Evolutionary conservation across 192 early-diverging fungal genomes (phyloP), one percentile per base, ranked within the genome.

Genomic region (Spinellus fusiger): DNA sequence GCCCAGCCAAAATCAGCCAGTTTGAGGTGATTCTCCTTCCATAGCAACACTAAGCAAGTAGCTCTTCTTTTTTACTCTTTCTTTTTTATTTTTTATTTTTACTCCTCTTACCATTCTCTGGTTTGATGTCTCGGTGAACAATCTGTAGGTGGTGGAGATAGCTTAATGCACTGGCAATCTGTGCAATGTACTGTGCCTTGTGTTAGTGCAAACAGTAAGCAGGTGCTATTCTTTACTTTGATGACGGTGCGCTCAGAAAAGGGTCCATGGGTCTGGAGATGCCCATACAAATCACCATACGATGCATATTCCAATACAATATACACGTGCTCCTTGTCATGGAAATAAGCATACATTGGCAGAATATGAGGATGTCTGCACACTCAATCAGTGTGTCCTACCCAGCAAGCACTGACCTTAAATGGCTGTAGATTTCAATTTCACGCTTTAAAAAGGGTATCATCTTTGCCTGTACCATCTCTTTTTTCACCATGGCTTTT

Each of bases 1-100:
- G 90, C 87, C 95, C 95, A 98, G 3, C 95, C 95, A 80, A 96
- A 98, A 77, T 98, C 95, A 9, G 87, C 89, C 54, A 98, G 90
- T 62, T 96, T 95, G 31, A 98, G 77, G 52, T 89, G 84, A 12
- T 92, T 93, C 31, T 92, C 76, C 5, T 78, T 61, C 25, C 86
- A 88, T 27, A 98, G 70, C 27, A 98, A 67, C 13, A 71, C 69
- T 71, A 40, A 5, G 18, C 35, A 35, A 25, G 29, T 33, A 49
- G 5, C 10, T 16, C 18, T 57, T 27, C 8, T 16, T 54, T 18
- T 31, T 26, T 27, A 27, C 20, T 2, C 16, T 25, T 26, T 25
- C 10, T 12, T n/a, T 29, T 23, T 37, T 37, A 37, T 58, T 23
- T 37, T 4, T 18, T 1, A 33, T n/a, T 31, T 4, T 18, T 22